Conservation (phyloP, 2,329 filamentous ascomycete genomes). For the Pseudopithomyces maydicus region DNA sequence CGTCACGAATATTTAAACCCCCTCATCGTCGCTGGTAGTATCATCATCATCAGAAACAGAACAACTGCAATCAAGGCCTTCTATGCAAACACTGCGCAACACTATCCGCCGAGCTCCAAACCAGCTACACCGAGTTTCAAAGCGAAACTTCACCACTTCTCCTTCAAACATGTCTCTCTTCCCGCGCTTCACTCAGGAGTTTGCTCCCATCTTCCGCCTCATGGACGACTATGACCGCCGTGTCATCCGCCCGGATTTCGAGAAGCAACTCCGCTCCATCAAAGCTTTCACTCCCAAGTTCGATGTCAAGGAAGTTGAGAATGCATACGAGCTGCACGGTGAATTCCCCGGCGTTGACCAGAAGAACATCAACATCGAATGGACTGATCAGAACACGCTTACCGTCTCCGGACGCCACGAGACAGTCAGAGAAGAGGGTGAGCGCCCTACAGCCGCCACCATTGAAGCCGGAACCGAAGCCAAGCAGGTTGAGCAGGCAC, state of each 20-base stretch:
- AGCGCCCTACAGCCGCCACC: slow-evolving; percentile 52
- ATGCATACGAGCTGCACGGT: slow-evolving; percentile 76
- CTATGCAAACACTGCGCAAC: slow-evolving; percentile 45
- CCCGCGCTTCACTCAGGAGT: slow-evolving; percentile 48
- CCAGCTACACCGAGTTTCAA: slow-evolving; percentile 27
- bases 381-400: slow-evolving; percentile 76
- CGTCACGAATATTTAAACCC: slow-evolving; percentile 8
- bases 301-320: slow-evolving; percentile 73
- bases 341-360: slow-evolving; percentile 78
- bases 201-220: slow-evolving; percentile 53
- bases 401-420: slow-evolving; percentile 73
- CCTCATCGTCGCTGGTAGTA: slow-evolving; percentile 9
- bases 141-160: slow-evolving; percentile 30
- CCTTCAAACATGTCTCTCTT: slow-evolving; percentile 48
- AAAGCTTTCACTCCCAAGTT: slow-evolving; percentile 76
- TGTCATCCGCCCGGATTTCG: slow-evolving; percentile 30
- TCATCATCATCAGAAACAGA: slow-evolving; percentile 32
- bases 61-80: slow-evolving; percentile 25
- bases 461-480: slow-evolving; percentile 32
- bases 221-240: slow-evolving; percentile 54
- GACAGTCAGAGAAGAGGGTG: slow-evolving; percentile 63
- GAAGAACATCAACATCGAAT: slow-evolving; percentile 77
- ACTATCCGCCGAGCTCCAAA: slow-evolving; percentile 37
- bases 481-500: slow-evolving; percentile 43
- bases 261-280: slow-evolving; percentile 34